phyloP scores from a whole-genome alignment of 768 basidiomycete genomes.

The Hemileccinum rubropunctum region DNA sequence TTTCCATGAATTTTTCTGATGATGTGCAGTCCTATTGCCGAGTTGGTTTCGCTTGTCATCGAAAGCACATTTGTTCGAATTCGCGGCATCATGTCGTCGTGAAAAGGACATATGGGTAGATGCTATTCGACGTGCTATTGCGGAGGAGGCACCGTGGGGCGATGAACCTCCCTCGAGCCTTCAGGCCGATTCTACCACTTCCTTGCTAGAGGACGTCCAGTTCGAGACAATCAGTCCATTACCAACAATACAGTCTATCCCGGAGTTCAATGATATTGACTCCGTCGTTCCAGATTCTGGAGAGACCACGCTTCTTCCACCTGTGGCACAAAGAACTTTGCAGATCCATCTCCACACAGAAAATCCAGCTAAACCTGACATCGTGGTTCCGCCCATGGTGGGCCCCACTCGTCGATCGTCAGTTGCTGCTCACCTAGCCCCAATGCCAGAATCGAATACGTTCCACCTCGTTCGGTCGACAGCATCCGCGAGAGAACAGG shows the following conservation, averaged over 20 bases:
- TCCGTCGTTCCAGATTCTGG: conserved; percentile 1
- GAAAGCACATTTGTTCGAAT: conserved; percentile 73
- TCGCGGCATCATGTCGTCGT: conserved; percentile 77
- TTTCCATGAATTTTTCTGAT: conserved; percentile 3
- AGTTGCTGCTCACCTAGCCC: conserved; percentile 54
- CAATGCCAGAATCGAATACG: conserved; percentile 45
- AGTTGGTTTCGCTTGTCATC: conserved; percentile 75
- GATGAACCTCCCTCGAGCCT: conserved; percentile 67
- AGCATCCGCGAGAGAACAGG: conserved; percentile 58
- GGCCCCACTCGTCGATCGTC: conserved; percentile 57
- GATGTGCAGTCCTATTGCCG: conserved; percentile 64
- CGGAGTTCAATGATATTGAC: conserved; percentile 38
- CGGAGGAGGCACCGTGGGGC: conserved; percentile 44
- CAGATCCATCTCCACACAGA: conserved; percentile 24
- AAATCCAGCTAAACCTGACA: conserved; percentile 17
- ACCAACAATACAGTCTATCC: conserved; percentile 58
- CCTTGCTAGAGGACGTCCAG: conserved; percentile 36
- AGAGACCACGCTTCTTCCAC: conserved; percentile 2
- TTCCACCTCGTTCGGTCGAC: conserved; percentile 69
- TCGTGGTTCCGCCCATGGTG: conserved; percentile 9
- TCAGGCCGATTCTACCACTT: conserved; percentile 41
- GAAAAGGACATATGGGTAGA: conserved; percentile 90
- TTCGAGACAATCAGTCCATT: conserved; percentile 41
- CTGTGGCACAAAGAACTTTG: conserved; percentile 1
- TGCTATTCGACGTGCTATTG: conserved; percentile 55